Evolutionary conservation across 2,329 filamentous ascomycete genomes (phyloP).

Genomic region (Neofusicoccum parvum): DNA sequence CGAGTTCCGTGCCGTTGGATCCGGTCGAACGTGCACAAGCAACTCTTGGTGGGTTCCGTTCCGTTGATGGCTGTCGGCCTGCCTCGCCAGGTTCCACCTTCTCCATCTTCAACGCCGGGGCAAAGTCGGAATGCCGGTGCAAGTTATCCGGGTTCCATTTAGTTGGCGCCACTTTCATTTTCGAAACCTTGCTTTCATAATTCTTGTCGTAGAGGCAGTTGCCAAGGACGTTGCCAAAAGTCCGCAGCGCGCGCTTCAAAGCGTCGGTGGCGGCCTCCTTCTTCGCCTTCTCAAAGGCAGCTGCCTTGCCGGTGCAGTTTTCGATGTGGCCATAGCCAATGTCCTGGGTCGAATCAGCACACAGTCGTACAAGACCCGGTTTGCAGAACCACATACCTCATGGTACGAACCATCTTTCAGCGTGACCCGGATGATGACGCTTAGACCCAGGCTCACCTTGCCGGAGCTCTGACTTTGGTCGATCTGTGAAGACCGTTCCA

Average conservation of each 20-base stretch:
- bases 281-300: constrained; percentile 97
- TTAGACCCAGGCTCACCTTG: constrained; percentile 82
- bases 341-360: constrained; percentile 55
- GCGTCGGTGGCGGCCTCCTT: constrained; percentile 97
- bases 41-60: constrained; percentile 30
- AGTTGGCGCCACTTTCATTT: constrained; percentile 76
- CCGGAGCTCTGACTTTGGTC: constrained; percentile 79
- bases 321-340: constrained; percentile 96
- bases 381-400: constrained; percentile 56
- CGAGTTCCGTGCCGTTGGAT: constrained; percentile 47
- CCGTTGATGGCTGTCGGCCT: constrained; percentile 23
- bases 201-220: constrained; percentile 98
- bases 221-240: constrained; percentile 94
- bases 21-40: constrained; percentile 36
- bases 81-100: constrained; percentile 24
- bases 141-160: constrained; percentile 80
- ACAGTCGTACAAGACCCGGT: background rate
- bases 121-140: constrained; percentile 78
- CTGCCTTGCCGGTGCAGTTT: constrained; percentile 92
- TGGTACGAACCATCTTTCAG: constrained; percentile 93
- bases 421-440: constrained; percentile 87
- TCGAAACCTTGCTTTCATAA: constrained; percentile 86
- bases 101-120: constrained; percentile 49
- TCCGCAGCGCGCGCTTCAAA: constrained; percentile 83
- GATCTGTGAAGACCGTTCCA: constrained; percentile 48